phyloP scores from a whole-genome alignment of 1,284 basidiomycete genomes.

The Ceratobasidium sp. region DNA sequence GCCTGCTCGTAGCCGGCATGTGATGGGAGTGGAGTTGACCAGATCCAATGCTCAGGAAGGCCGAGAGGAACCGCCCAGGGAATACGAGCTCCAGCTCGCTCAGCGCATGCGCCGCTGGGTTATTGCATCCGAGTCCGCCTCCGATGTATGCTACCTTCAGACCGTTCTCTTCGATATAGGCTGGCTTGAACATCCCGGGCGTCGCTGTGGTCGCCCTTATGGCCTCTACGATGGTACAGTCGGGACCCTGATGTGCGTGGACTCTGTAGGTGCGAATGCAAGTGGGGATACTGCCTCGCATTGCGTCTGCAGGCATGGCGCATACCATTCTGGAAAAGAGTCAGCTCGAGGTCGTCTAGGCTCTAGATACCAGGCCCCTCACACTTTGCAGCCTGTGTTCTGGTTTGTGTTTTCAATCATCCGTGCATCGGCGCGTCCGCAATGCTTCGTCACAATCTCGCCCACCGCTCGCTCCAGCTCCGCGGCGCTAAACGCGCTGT shows the following conservation, averaged over 20 bases:
- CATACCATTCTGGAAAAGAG: not conserved
- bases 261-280: not conserved
- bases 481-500: too few relatives aligned
- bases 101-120: conserved; percentile 1
- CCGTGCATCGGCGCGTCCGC: too few relatives aligned
- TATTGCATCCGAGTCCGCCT: conserved; percentile 2
- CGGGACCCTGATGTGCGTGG: not conserved
- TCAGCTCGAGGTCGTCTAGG: too few relatives aligned
- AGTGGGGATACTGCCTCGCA: not conserved
- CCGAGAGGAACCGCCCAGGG: not conserved
- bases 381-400: not conserved
- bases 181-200: not conserved
- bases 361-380: not conserved
- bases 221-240: conserved; percentile 12
- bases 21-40: not conserved
- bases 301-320: not conserved
- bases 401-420: not conserved
- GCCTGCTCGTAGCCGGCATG: not conserved
- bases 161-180: not conserved
- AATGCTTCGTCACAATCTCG: too few relatives aligned
- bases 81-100: not conserved
- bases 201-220: not conserved
- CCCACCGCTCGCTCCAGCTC: too few relatives aligned
- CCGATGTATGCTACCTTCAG: not conserved
- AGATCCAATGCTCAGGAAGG: conserved; percentile 18